These are phyloP conservation scores for Pholiota microspora DNA, from an alignment of 768 basidiomycete genomes.

Conservation along the genomic window DNA sequence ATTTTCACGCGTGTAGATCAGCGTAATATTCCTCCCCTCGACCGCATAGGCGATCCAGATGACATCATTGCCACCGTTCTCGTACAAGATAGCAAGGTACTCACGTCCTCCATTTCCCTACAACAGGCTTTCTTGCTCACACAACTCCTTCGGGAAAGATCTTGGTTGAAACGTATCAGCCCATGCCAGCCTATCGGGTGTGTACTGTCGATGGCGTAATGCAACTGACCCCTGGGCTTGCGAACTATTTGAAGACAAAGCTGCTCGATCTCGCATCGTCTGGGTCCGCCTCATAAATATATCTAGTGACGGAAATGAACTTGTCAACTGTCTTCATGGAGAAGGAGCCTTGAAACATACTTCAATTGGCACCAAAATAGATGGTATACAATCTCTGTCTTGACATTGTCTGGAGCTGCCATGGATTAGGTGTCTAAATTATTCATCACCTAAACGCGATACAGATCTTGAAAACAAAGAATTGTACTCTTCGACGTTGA, in stretches of 20 bases:
- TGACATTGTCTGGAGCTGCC: background rate
- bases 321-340: background rate
- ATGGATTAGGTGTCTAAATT: too few relatives aligned
- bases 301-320: background rate
- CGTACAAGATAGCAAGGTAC: constrained; percentile 66
- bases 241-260: constrained; percentile 35
- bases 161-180: constrained; percentile 67
- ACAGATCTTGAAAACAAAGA: too few relatives aligned
- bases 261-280: background rate
- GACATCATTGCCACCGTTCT: constrained; percentile 80
- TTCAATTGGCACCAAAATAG: background rate
- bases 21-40: constrained; percentile 72
- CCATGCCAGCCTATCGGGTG: constrained; percentile 82
- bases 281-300: background rate
- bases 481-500: too few relatives aligned
- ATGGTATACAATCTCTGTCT: background rate
- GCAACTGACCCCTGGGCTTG: constrained; percentile 67
- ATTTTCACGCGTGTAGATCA: constrained; percentile 43
- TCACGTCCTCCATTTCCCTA: constrained; percentile 10
- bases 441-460: background rate
- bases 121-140: background rate
- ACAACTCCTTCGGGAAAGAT: constrained; percentile 39
- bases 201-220: constrained; percentile 74
- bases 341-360: background rate
- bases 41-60: constrained; percentile 78